Conservation (phyloP, 352 stramenopile species). For the Pythium rishiriense region DNA sequence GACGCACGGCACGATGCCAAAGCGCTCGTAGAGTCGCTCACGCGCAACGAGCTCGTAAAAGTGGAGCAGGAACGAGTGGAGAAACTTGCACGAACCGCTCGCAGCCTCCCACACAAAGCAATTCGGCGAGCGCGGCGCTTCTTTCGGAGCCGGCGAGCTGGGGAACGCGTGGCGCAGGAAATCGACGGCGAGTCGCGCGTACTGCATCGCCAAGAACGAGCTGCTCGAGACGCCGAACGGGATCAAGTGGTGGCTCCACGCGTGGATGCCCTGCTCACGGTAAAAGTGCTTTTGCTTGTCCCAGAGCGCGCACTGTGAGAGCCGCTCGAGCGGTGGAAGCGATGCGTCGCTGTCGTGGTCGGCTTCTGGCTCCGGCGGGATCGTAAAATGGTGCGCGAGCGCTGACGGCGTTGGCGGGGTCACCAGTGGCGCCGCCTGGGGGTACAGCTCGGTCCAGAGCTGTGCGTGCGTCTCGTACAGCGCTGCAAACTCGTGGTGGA, state of each 20-base stretch:
- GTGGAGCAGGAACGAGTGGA: constrained; percentile 68
- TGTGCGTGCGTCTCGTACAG: constrained; percentile 28
- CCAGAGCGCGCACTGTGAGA: constrained; percentile 69
- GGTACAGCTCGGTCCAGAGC: constrained; percentile 31
- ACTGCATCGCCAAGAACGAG: constrained; percentile 66
- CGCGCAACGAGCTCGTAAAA: constrained; percentile 48
- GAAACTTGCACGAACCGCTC: constrained; percentile 83
- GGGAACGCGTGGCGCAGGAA: constrained; percentile 6
- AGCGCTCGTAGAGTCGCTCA: constrained; percentile 21
- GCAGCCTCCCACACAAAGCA: constrained; percentile 85
- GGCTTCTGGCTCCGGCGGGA: background rate
- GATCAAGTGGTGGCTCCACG: constrained; percentile 72
- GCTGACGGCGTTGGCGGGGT: too few species aligned
- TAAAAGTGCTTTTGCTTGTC: constrained; percentile 82
- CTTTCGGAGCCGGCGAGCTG: background rate
- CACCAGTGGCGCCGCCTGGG: too few species aligned
- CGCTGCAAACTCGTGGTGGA: constrained; percentile 36
- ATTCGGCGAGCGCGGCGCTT: constrained; percentile 33
- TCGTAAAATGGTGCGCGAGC: background rate
- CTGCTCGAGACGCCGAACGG: constrained; percentile 82
- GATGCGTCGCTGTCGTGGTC: constrained; percentile 6
- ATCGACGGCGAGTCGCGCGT: constrained; percentile 41
- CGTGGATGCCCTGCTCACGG: constrained; percentile 64
- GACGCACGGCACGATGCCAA: constrained; percentile 50
- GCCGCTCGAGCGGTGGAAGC: constrained; percentile 17